phyloP scores from a whole-genome alignment of 2,329 filamentous ascomycete genomes.

The Xylaria sp. region DNA sequence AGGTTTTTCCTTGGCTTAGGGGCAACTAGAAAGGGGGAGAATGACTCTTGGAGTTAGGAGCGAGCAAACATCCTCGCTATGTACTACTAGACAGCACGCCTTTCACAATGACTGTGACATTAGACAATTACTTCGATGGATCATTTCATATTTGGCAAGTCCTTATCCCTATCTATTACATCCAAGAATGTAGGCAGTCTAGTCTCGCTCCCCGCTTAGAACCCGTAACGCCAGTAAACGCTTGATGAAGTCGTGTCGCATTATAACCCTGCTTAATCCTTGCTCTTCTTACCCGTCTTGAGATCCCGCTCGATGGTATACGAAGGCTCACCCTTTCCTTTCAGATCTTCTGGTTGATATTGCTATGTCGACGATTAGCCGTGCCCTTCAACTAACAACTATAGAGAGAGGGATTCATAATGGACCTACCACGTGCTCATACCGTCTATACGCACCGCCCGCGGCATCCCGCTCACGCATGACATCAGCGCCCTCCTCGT shows the following conservation, averaged over 20 bases:
- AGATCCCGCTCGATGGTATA: conserved; percentile 75
- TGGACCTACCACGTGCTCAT: conserved; percentile 73
- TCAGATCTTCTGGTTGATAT: conserved; percentile 80
- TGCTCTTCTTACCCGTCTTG: conserved; percentile 66
- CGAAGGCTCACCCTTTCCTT: conserved; percentile 83
- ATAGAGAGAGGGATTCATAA: neutral
- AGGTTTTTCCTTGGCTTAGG: conserved; percentile 13
- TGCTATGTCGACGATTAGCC: conserved; percentile 52
- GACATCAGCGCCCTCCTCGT: conserved; percentile 87
- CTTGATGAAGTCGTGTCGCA: neutral
- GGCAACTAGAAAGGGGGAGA: conserved; percentile 15
- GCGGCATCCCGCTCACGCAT: conserved; percentile 76
- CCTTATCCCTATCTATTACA: neutral
- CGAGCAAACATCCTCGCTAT: neutral
- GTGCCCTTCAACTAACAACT: neutral
- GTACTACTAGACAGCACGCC: conserved; percentile 5
- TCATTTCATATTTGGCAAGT: conserved; percentile 9
- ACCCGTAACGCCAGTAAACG: conserved; percentile 18
- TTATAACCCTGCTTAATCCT: conserved; percentile 17
- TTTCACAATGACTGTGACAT: neutral
- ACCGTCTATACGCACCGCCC: conserved; percentile 82
- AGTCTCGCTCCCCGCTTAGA: neutral
- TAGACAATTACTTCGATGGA: conserved; percentile 13
- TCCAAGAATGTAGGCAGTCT: neutral
- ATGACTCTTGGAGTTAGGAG: conserved; percentile 18